Evolutionary conservation across 2,329 filamentous ascomycete species (phyloP).

Genomic region (Botryosphaeria dothidea): DNA sequence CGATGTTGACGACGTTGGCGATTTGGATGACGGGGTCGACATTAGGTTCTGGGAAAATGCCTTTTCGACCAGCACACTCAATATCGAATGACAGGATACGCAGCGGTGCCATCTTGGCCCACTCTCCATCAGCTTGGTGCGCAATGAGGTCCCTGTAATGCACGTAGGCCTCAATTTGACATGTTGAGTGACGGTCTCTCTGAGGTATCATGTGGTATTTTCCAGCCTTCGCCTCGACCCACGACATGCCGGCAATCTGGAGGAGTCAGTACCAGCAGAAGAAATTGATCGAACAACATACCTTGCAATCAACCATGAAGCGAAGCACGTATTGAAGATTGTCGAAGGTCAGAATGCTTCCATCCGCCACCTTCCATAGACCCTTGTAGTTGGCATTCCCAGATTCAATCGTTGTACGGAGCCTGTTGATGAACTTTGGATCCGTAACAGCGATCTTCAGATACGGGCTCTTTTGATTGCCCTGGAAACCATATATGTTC

Average conservation of each 20-base stretch:
- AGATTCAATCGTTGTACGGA: constrained; percentile 74
- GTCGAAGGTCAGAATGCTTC: constrained; percentile 86
- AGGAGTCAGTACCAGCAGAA: neutral
- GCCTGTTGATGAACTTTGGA: constrained; percentile 76
- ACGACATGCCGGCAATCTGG: constrained; percentile 90
- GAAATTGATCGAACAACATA: constrained; percentile 38
- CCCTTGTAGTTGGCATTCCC: constrained; percentile 85
- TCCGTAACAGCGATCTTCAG: constrained; percentile 92
- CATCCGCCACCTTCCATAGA: constrained; percentile 71
- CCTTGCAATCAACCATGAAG: constrained; percentile 97
- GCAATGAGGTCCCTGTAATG: constrained; percentile 82
- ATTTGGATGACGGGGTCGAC: constrained; percentile 97
- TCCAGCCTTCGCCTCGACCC: constrained; percentile 80
- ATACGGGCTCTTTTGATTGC: constrained; percentile 88
- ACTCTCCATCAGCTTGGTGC: constrained; percentile 87
- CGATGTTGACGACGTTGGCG: constrained; percentile 90
- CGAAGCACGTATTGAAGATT: constrained; percentile 92
- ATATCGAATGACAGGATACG: constrained; percentile 97
- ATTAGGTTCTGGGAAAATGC: constrained; percentile 91
- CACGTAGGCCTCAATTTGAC: constrained; percentile 90
- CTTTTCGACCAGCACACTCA: constrained; percentile 95
- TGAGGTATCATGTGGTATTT: constrained; percentile 71
- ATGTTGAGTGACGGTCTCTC: constrained; percentile 78
- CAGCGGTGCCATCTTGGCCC: constrained; percentile 96
- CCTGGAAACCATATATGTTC: constrained; percentile 92